Evolutionary conservation across 345 rosid species (phyloP).

Genomic region (Eutrema japonicum): DNA sequence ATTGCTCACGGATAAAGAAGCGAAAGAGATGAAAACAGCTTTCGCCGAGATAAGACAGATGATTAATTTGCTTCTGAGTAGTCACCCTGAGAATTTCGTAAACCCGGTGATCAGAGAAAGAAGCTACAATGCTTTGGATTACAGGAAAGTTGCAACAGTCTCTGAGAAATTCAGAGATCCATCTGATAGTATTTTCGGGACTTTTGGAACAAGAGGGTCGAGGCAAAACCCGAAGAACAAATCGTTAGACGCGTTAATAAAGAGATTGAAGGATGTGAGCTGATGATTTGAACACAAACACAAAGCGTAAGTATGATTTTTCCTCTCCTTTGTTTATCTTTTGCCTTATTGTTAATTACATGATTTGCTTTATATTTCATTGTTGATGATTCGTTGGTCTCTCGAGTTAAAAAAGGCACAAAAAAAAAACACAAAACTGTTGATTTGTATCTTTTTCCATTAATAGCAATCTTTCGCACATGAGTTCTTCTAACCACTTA

Average conservation of each 20-base stretch:
- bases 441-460: slow-evolving; percentile 22
- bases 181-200: slow-evolving; percentile 84
- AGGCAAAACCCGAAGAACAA: slow-evolving; percentile 90
- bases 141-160: slow-evolving; percentile 74
- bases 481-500: not conserved
- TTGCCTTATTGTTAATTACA: slow-evolving; percentile 44
- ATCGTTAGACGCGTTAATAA: slow-evolving; percentile 86
- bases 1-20: slow-evolving; percentile 72
- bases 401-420: not conserved
- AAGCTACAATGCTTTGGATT: slow-evolving; percentile 78
- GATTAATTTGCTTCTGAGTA: slow-evolving; percentile 83
- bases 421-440: slow-evolving; percentile 15
- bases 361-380: slow-evolving; percentile 45
- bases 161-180: slow-evolving; percentile 92
- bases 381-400: slow-evolving; percentile 44
- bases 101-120: slow-evolving; percentile 89
- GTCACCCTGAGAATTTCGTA: slow-evolving; percentile 84
- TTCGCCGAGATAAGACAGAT: slow-evolving; percentile 82
- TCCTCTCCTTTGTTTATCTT: slow-evolving; percentile 36
- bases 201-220: slow-evolving; percentile 88
- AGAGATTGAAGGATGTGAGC: slow-evolving; percentile 87
- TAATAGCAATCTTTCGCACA: slow-evolving; percentile 20
- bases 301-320: slow-evolving; percentile 36
- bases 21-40: slow-evolving; percentile 78
- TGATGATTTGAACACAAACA: slow-evolving; percentile 39